Percentiles rank a stretch among this genome's conserved stretches.
These are phyloP conservation scores for Aspergillus costaricaensis DNA, from an alignment of 2,329 filamentous ascomycete species.

Conservation along the genomic window DNA sequence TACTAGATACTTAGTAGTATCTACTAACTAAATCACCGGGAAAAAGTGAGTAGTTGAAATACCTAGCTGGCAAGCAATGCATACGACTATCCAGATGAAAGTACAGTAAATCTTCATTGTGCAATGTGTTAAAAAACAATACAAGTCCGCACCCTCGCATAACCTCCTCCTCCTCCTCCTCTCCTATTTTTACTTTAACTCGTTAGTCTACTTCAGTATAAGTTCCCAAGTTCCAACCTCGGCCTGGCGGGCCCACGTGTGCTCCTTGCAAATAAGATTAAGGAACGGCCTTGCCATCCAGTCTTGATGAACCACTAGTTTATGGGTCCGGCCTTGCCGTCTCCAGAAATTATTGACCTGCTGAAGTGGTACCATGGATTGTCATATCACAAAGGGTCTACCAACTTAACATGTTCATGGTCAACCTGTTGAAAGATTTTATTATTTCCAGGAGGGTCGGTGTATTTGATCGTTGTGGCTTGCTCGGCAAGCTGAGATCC, in stretches of 20 bases:
- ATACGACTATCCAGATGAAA: not conserved
- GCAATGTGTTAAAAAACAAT: not conserved
- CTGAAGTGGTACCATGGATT: not conserved
- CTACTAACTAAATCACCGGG: not conserved
- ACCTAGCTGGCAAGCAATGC: not conserved
- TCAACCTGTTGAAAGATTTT: not conserved
- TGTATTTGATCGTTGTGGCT: not conserved
- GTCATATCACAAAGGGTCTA: not conserved
- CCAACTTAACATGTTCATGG: not conserved
- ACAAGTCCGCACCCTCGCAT: not conserved
- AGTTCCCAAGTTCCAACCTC: not conserved
- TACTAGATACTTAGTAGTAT: not conserved
- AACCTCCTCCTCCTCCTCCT: too few relatives aligned
- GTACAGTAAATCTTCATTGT: too few relatives aligned
- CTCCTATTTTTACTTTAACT: too few relatives aligned
- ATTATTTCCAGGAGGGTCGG: not conserved
- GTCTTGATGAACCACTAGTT: constrained; percentile 20
- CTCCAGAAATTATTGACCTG: constrained; percentile 15
- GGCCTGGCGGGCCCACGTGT: constrained; percentile 15
- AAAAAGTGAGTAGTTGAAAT: not conserved
- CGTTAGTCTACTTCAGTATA: too few relatives aligned
- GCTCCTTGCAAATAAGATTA: constrained; percentile 22
- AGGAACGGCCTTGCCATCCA: constrained; percentile 14
- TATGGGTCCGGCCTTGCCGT: constrained; percentile 16
- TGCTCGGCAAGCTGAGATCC: not conserved